Evolutionary conservation across 1,139 yeast genomes (phyloP).

Genomic region (Saccharomyces hybrid): DNA sequence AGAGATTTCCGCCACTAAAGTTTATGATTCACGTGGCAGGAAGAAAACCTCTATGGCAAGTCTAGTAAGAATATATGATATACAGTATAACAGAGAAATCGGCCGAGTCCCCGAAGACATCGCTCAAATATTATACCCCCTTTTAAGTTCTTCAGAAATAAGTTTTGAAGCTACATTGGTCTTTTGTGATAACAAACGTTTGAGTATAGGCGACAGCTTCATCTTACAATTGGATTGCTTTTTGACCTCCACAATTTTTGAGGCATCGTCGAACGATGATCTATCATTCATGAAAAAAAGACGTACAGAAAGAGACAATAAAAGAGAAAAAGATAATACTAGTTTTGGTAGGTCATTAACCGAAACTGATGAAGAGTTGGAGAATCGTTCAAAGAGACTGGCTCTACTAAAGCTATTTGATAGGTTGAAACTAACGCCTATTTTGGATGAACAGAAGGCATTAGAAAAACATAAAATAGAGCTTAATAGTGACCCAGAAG

Average conservation of each 20-base stretch:
- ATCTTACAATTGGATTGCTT: conserved; percentile 57
- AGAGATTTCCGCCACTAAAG: neutral
- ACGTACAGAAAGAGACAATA: conserved; percentile 10
- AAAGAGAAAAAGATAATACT: conserved; percentile 1
- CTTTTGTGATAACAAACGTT: conserved; percentile 43
- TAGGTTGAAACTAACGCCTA: conserved; percentile 36
- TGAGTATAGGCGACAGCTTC: conserved; percentile 69
- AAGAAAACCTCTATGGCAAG: conserved; percentile 19
- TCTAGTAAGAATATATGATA: conserved; percentile 24
- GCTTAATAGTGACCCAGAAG: conserved; percentile 28
- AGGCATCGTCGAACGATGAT: conserved; percentile 8
- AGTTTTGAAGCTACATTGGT: conserved; percentile 53
- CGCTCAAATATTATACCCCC: conserved; percentile 61
- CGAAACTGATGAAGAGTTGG: conserved; percentile 52
- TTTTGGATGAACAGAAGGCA: conserved; percentile 19
- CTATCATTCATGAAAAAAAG: conserved; percentile 13
- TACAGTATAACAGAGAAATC: conserved; percentile 44
- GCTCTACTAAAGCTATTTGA: conserved; percentile 54
- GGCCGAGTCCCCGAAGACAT: conserved; percentile 72
- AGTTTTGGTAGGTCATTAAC: conserved; percentile 8
- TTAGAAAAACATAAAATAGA: conserved; percentile 13
- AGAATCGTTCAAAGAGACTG: conserved; percentile 46
- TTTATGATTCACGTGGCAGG: conserved; percentile 28
- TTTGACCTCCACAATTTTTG: conserved; percentile 48
- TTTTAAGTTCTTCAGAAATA: conserved; percentile 51